A percentile compares a stretch with the other conserved stretches of the same genome.
These are phyloP conservation scores for Stachybotrys chlorohalonatus DNA, from an alignment of 2,329 filamentous ascomycete species.

Conservation along the genomic window DNA sequence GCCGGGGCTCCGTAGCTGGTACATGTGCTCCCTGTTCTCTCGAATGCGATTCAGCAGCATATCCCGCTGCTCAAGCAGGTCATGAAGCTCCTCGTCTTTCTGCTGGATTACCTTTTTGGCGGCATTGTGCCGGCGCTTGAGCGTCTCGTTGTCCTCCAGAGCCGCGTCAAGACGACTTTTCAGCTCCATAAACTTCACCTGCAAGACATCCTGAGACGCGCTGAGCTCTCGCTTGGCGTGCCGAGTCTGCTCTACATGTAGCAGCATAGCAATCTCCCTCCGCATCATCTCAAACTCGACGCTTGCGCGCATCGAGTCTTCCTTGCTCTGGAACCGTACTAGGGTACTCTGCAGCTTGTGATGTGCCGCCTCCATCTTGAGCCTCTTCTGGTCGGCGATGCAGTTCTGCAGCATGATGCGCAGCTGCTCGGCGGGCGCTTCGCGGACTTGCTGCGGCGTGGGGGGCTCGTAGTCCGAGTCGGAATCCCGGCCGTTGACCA, in stretches of 20 bases:
- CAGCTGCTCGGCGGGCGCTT: conserved; percentile 46
- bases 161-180: conserved; percentile 58
- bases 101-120: conserved; percentile 73
- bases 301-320: conserved; percentile 75
- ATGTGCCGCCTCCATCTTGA: conserved; percentile 79
- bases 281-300: conserved; percentile 91
- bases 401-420: conserved; percentile 45
- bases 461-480: conserved; percentile 37
- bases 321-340: conserved; percentile 72
- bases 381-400: conserved; percentile 46
- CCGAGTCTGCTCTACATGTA: conserved; percentile 60
- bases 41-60: conserved; percentile 75
- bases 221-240: conserved; percentile 48
- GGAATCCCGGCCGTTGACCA: conserved; percentile 14
- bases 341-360: conserved; percentile 86
- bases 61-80: conserved; percentile 65
- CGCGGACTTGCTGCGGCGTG: conserved; percentile 37
- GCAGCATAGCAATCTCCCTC: conserved; percentile 76
- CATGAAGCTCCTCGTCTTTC: conserved; percentile 63
- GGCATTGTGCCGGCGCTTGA: conserved; percentile 57
- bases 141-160: conserved; percentile 53
- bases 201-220: conserved; percentile 41
- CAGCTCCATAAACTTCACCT: conserved; percentile 49
- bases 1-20: conserved; percentile 66
- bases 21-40: conserved; percentile 82